Evolutionary conservation across 768 basidiomycete species (phyloP), one percentile per base, ranked within the genome.

Genomic region (Hygrophoropsis aurantiaca): DNA sequence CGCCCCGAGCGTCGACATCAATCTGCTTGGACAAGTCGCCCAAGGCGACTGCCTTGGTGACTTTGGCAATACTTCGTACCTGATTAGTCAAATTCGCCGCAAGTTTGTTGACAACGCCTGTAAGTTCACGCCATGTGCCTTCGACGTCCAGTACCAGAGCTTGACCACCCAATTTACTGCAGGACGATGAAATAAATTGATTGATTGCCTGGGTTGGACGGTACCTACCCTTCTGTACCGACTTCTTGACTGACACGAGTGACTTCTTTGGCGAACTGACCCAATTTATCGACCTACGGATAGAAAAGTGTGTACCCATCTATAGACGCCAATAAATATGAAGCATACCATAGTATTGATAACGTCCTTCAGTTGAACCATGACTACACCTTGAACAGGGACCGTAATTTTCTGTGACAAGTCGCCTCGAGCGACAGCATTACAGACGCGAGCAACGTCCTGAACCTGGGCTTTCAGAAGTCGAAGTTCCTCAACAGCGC

Each of bases 11-110:
- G 58, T 93, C 90, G 57, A 95, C 93, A 48, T 92, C 90, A 57
- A 97, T 94, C 62, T 89, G 90, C 65, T 90, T 90, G 42, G 81
- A 85, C 56, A 93, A 70, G 67, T 97, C 93, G 19, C 94, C 94
- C 42, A 87, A 70, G 0, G 93, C 94, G 62, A 97, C 93, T 4
- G 82, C 81, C 50, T 81, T 83, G 13, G 82, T 84, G 58, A 84
- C 82, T 49, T 72, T 74, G 39, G 80, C 81, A 60, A 82, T 82
- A 34, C 73, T 74, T 51, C 77, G 74, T 18, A 80, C 78, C 52
- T 80, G 76, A 42, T 60, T 72, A 11, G 87, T 90, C 49, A 90
- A 68, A 68, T 90, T 90, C 4, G 83, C 82, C 6, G 86, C 86
- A 54, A 90, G 67, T 61, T 87, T 86, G 69, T 90, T 90, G 60